Evolutionary conservation across 805 yeast genomes (phyloP).

Genomic region (Kodamaea kakaduensis): DNA sequence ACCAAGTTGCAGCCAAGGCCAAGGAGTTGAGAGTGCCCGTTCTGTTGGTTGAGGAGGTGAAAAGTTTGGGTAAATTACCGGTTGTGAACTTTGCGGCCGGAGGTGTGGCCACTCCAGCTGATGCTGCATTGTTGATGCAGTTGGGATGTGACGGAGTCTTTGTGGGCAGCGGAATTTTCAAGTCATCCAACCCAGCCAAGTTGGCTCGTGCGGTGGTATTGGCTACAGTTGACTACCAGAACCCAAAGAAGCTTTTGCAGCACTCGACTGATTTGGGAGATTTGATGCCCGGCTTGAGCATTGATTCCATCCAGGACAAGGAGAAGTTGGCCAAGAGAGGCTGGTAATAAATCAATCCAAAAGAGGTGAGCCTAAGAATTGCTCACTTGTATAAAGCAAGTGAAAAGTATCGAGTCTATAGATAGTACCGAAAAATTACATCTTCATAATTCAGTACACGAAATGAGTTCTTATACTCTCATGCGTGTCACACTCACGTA

Average conservation of each 20-base stretch:
- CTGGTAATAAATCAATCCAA: slow-evolving; percentile 33
- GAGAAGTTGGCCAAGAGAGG: slow-evolving; percentile 51
- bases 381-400: too few species aligned
- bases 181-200: slow-evolving; percentile 65
- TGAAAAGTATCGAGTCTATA: too few species aligned
- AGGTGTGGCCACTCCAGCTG: slow-evolving; percentile 85
- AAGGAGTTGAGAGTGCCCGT: slow-evolving; percentile 56
- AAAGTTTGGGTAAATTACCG: slow-evolving; percentile 54
- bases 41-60: slow-evolving; percentile 46
- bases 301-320: slow-evolving; percentile 43
- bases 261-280: slow-evolving; percentile 69
- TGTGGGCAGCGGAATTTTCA: slow-evolving; percentile 77
- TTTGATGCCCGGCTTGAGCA: slow-evolving; percentile 69
- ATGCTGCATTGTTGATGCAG: slow-evolving; percentile 81
- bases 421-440: too few species aligned
- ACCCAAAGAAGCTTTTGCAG: slow-evolving; percentile 56
- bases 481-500: too few species aligned
- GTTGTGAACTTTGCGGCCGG: slow-evolving; percentile 89
- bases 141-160: slow-evolving; percentile 77
- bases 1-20: slow-evolving; percentile 50
- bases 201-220: slow-evolving; percentile 76
- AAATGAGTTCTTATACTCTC: too few species aligned
- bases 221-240: slow-evolving; percentile 68
- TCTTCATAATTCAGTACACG: too few species aligned
- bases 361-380: too few species aligned